These are phyloP conservation scores for Tilletiaria anomala DNA, from an alignment of 1,284 basidiomycete genomes.

Conservation along the genomic window DNA sequence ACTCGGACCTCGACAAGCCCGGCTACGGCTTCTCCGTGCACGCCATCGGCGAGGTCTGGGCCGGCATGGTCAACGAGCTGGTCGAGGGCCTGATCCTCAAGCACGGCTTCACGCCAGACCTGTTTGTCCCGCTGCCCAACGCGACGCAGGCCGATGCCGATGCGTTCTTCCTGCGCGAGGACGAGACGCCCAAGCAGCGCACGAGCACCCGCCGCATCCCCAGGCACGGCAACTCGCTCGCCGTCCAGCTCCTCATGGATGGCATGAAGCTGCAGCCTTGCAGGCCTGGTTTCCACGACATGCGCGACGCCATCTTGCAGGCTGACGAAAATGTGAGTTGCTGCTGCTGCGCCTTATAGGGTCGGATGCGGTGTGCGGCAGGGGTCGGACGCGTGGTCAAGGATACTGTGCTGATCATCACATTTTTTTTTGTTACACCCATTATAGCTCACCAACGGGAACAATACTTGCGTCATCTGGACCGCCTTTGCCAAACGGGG, in stretches of 20 bases:
- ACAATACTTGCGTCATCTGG: too few species aligned
- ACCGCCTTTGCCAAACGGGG: too few species aligned
- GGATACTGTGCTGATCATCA: too few species aligned
- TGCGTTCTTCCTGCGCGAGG: conserved; percentile 40
- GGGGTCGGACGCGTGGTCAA: too few species aligned
- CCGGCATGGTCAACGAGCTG: conserved; percentile 66
- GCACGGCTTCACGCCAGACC: conserved; percentile 19
- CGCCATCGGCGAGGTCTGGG: conserved; percentile 89
- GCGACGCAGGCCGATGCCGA: conserved; percentile 12
- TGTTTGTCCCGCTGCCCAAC: conserved; percentile 21
- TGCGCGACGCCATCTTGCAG: too few species aligned
- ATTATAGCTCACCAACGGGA: too few species aligned
- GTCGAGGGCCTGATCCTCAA: conserved; percentile 21
- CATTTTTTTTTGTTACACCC: too few species aligned
- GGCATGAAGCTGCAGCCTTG: conserved; percentile 92
- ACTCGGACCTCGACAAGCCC: conserved; percentile 87
- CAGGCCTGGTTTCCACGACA: conserved; percentile 69
- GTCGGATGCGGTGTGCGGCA: too few species aligned
- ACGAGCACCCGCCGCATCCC: conserved; percentile 56
- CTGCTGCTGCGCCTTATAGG: too few species aligned
- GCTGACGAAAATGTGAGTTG: too few species aligned
- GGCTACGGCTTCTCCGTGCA: conserved; percentile 51
- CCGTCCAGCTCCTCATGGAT: conserved; percentile 70
- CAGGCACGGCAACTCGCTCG: conserved; percentile 77
- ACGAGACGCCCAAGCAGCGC: conserved; percentile 43